These are phyloP conservation scores for Magnolia changhungtana DNA, from an alignment of 164 flowering plant genomes.

Conservation along the genomic window DNA sequence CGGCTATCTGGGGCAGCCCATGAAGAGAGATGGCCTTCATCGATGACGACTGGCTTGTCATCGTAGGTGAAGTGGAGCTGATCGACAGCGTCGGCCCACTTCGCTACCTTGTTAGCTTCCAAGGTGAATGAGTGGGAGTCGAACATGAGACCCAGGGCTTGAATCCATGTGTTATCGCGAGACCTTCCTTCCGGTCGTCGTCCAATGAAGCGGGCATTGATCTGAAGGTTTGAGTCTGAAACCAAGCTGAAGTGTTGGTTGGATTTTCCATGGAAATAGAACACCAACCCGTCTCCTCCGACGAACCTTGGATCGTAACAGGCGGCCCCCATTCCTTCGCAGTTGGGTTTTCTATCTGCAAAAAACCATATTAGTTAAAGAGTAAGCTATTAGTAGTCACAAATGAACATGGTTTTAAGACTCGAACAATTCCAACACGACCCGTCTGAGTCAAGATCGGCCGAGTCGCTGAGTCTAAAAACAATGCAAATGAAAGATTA, in stretches of 20 bases:
- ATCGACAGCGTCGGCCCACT: conserved; percentile 31
- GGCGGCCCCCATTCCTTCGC: conserved; percentile 34
- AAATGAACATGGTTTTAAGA: too few relatives aligned
- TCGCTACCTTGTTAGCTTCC: conserved; percentile 28
- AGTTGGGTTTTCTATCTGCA: conserved; percentile 32
- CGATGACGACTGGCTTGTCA: conserved; percentile 8
- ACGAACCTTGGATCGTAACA: conserved; percentile 44
- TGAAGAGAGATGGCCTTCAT: conserved; percentile 15
- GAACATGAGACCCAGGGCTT: conserved; percentile 35
- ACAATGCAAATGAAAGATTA: neutral
- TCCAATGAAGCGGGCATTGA: conserved; percentile 45
- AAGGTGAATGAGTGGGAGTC: conserved; percentile 27
- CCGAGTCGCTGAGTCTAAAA: too few relatives aligned
- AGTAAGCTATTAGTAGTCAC: too few relatives aligned
- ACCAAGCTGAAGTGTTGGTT: conserved; percentile 31
- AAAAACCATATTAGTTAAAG: neutral
- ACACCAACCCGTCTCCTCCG: conserved; percentile 39
- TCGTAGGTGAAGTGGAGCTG: conserved; percentile 29
- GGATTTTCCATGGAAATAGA: conserved; percentile 43
- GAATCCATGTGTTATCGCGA: conserved; percentile 44
- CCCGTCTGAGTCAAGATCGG: too few relatives aligned
- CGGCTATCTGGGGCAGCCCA: conserved; percentile 23
- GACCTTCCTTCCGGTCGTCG: conserved; percentile 31
- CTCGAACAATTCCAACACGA: too few relatives aligned
- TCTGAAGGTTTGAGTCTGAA: conserved; percentile 36